phyloP scores from a whole-genome alignment of 371 early-diverging fungal species.

The Syncephalastrum sp. region DNA sequence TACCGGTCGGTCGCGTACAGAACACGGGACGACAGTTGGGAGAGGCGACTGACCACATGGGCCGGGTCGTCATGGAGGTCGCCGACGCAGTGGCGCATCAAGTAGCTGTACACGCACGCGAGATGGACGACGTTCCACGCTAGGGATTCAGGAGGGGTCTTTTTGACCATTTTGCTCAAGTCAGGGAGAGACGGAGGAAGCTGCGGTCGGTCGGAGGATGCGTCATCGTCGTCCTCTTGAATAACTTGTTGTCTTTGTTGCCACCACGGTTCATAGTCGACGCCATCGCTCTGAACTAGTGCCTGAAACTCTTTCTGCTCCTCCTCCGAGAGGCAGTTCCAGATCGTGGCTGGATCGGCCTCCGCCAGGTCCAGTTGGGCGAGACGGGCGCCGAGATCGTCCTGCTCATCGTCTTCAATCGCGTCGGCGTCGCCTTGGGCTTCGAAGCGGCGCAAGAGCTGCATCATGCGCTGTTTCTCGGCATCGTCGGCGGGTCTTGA shows the following conservation, averaged over 20 bases:
- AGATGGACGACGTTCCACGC: conserved; percentile 31
- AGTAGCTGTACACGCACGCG: conserved; percentile 33
- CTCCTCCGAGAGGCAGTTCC: conserved; percentile 49
- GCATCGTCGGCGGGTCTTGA: conserved; percentile 36
- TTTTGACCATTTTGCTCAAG: conserved; percentile 18
- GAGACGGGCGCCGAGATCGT: conserved; percentile 48
- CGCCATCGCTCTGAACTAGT: conserved; percentile 7
- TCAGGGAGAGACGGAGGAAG: conserved; percentile 19
- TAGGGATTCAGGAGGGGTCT: conserved; percentile 11
- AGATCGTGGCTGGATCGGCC: conserved; percentile 51
- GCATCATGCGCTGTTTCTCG: conserved; percentile 53
- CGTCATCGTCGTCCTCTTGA: not conserved
- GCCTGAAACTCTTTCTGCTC: conserved; percentile 57
- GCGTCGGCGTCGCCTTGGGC: conserved; percentile 29
- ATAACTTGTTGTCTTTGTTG: conserved; percentile 5
- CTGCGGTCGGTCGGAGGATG: conserved; percentile 7
- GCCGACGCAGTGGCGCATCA: conserved; percentile 36
- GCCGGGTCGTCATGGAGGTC: conserved; percentile 24
- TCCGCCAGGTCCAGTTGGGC: conserved; percentile 49
- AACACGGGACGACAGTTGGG: conserved; percentile 15
- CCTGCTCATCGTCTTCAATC: conserved; percentile 23
- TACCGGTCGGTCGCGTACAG: conserved; percentile 23
- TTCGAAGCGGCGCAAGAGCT: conserved; percentile 56
- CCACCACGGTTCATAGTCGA: conserved; percentile 46
- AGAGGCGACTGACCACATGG: conserved; percentile 13